Conservation (phyloP, 805 yeast species). For the Torulaspora quercuum region DNA sequence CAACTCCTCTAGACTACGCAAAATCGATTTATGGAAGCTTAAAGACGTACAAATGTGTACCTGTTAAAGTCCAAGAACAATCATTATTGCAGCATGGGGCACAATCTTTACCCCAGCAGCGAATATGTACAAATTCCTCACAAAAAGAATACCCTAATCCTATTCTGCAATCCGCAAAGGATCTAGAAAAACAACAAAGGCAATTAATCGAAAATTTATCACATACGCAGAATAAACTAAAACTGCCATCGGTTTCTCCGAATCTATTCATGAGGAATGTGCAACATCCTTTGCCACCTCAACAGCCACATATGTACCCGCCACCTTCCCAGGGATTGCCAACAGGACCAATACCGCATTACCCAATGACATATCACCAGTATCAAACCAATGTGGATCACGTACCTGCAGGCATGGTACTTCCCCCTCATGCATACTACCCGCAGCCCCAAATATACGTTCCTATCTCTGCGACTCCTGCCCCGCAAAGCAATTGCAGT, state of each 20-base stretch:
- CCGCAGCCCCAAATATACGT: conserved; percentile 16
- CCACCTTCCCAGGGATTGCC: conserved; percentile 13
- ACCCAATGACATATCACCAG: conserved; percentile 11
- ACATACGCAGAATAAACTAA: conserved; percentile 8
- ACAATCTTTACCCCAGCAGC: conserved; percentile 7
- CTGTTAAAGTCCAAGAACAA: conserved; percentile 26
- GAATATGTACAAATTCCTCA: conserved; percentile 4
- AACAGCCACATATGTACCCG: conserved; percentile 10
- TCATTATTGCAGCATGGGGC: conserved; percentile 1
- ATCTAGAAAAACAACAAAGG: conserved; percentile 28
- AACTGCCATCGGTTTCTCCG: conserved; percentile 16
- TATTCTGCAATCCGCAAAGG: conserved; percentile 23
- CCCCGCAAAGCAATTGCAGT: conserved; percentile 5
- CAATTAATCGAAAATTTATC: conserved; percentile 25
- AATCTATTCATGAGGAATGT: conserved; percentile 12
- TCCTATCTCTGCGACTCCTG: conserved; percentile 12
- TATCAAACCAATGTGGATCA: conserved; percentile 14
- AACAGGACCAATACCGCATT: conserved; percentile 11
- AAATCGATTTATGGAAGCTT: conserved; percentile 31
- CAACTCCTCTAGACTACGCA: conserved; percentile 32
- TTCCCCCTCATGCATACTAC: conserved; percentile 15
- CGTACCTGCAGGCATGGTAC: conserved; percentile 16
- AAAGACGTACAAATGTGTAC: conserved; percentile 31
- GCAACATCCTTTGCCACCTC: conserved; percentile 14
- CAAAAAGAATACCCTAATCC: conserved; percentile 9